Conservation (phyloP, 768 basidiomycete species). For the Phylloporus arenicola region DNA sequence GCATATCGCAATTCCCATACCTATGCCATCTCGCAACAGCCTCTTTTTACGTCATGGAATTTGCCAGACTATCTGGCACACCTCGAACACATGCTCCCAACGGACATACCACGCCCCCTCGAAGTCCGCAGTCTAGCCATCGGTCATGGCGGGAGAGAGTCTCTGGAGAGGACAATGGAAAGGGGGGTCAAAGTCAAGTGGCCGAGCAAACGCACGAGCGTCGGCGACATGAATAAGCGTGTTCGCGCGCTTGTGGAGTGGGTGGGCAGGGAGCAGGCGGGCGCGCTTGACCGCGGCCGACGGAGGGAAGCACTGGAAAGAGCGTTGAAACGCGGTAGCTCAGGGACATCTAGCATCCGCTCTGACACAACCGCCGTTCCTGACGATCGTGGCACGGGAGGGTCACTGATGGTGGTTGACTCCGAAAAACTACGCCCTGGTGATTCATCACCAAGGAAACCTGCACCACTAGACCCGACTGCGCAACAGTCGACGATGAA, state of each 20-base stretch:
- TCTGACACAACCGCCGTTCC: conserved; percentile 7
- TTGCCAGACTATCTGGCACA: conserved; percentile 91
- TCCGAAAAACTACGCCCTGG: conserved; percentile 13
- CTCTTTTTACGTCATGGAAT: conserved; percentile 80
- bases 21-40: conserved; percentile 73
- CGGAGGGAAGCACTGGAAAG: conserved; percentile 63
- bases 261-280: conserved; percentile 86
- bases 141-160: conserved; percentile 42
- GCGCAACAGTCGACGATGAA: conserved; percentile 52
- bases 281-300: conserved; percentile 63
- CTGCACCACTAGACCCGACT: conserved; percentile 3
- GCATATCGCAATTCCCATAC: conserved; percentile 77
- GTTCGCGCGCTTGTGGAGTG: conserved; percentile 87
- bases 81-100: conserved; percentile 78
- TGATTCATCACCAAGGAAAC: conserved; percentile 9
- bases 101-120: conserved; percentile 66
- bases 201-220: conserved; percentile 91
- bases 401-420: conserved; percentile 34
- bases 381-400: conserved; percentile 11
- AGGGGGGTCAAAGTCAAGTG: conserved; percentile 86
- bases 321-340: conserved; percentile 32
- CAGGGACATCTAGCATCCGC: conserved; percentile 8
- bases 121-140: conserved; percentile 54
- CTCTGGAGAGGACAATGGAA: conserved; percentile 58
- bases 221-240: conserved; percentile 97